A percentile compares a stretch with the other conserved stretches of the same genome.
phyloP scores from a whole-genome alignment of 2,329 filamentous ascomycete genomes.

The Aspergillus sp. region DNA sequence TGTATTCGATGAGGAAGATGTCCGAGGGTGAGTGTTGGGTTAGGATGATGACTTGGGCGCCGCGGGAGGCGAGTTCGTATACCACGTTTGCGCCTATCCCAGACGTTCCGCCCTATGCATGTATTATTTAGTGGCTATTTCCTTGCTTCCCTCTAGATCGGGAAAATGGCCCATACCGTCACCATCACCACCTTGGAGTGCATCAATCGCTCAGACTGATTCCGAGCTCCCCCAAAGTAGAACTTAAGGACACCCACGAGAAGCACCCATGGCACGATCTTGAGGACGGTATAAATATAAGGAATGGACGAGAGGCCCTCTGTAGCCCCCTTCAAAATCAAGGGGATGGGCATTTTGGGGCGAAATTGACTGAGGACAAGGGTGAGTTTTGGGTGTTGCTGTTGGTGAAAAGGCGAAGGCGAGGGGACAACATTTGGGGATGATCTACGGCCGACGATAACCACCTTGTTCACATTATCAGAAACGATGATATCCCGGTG shows the following conservation, averaged over 20 bases:
- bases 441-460: too few relatives aligned
- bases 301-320: slow-evolving; percentile 50
- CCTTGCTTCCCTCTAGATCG: background rate
- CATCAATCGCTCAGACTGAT: slow-evolving; percentile 71
- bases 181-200: slow-evolving; percentile 91
- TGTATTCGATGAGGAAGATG: slow-evolving; percentile 83
- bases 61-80: slow-evolving; percentile 65
- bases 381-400: background rate
- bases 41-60: slow-evolving; percentile 84
- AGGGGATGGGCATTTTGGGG: slow-evolving; percentile 51
- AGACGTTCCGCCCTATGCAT: slow-evolving; percentile 67
- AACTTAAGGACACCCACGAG: slow-evolving; percentile 57
- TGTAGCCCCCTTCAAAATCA: slow-evolving; percentile 46
- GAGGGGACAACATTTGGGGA: background rate
- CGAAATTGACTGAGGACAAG: background rate
- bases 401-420: slow-evolving; percentile 5
- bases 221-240: slow-evolving; percentile 68
- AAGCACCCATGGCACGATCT: slow-evolving; percentile 44
- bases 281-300: slow-evolving; percentile 46
- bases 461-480: too few relatives aligned
- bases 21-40: slow-evolving; percentile 75
- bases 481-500: too few relatives aligned
- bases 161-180: slow-evolving; percentile 49
- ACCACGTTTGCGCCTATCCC: slow-evolving; percentile 78
- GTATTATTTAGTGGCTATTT: slow-evolving; percentile 7